phyloP scores from a whole-genome alignment of 495 filamentous ascomycete genomes.

The Hyaloscypha finlandica region DNA sequence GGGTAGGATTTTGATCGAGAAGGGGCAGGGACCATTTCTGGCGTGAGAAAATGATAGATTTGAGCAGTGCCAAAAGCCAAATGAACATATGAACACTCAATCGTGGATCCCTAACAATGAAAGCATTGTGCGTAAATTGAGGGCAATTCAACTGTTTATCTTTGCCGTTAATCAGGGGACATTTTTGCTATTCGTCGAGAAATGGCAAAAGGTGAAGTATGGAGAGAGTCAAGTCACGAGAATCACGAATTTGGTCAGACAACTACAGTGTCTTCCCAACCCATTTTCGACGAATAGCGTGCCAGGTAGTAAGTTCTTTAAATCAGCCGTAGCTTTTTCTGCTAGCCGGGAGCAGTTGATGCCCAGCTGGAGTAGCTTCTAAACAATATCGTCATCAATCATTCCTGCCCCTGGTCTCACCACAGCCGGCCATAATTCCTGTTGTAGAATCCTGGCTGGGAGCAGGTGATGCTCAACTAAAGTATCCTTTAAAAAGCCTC shows the following conservation, averaged over 20 bases:
- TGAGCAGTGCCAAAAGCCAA: conserved; percentile 14
- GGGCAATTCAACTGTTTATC: too few relatives aligned
- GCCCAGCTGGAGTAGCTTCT: conserved; percentile 18
- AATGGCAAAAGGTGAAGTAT: too few relatives aligned
- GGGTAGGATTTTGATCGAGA: not conserved
- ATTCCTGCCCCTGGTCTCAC: not conserved
- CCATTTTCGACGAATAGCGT: too few relatives aligned
- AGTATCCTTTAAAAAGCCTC: not conserved
- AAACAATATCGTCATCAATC: conserved; percentile 5
- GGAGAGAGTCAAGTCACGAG: too few relatives aligned
- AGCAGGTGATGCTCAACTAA: not conserved
- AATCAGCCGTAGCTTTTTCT: not conserved
- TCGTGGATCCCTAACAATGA: not conserved
- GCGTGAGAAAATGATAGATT: conserved; percentile 24
- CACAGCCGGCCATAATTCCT: not conserved
- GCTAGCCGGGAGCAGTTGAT: conserved; percentile 22
- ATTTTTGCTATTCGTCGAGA: too few relatives aligned
- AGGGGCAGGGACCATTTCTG: not conserved
- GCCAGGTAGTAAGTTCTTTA: too few relatives aligned
- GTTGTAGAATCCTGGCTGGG: not conserved
- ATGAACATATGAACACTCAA: conserved; percentile 12
- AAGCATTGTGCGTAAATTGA: not conserved
- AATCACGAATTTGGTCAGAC: too few relatives aligned
- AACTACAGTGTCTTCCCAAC: too few relatives aligned
- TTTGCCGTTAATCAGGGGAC: too few relatives aligned